Conservation (phyloP, 164 flowering plant species). For the Santalum album region DNA sequence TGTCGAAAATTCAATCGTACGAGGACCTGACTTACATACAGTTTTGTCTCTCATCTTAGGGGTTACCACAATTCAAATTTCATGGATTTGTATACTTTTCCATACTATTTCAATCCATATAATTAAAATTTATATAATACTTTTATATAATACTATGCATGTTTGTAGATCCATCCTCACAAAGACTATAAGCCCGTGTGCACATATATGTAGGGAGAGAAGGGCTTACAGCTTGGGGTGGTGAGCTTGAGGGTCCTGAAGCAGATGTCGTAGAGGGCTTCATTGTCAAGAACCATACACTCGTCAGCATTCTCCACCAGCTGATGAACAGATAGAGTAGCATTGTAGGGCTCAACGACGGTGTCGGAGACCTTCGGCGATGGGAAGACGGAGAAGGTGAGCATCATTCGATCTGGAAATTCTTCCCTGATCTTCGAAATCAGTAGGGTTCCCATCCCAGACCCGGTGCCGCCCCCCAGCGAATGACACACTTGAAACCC, state of each 20-base stretch:
- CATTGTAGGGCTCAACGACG: slow-evolving; percentile 28
- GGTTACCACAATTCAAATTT: no score
- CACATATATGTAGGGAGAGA: not conserved
- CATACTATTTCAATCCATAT: no score
- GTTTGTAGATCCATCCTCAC: no score
- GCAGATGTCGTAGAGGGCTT: slow-evolving; percentile 26
- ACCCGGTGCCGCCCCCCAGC: slow-evolving; percentile 26
- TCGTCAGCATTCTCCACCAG: slow-evolving; percentile 27
- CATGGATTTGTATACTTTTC: no score
- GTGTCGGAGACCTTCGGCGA: slow-evolving; percentile 26
- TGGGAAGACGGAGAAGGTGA: slow-evolving; percentile 21
- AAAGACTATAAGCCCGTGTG: not conserved
- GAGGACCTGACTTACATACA: no score
- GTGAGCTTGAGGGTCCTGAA: slow-evolving; percentile 22
- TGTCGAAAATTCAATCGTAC: no score
- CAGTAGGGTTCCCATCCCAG: slow-evolving; percentile 25
- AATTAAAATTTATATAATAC: no score
- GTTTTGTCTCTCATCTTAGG: no score
- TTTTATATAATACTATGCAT: no score
- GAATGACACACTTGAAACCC: slow-evolving; percentile 27
- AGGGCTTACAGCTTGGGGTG: slow-evolving; percentile 23
- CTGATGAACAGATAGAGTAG: slow-evolving; percentile 25
- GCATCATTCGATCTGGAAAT: slow-evolving; percentile 24
- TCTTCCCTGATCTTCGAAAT: slow-evolving; percentile 26
- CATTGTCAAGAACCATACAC: slow-evolving; percentile 28